These are phyloP conservation scores for Pachyrhizus erosus DNA, from an alignment of 306 rosid species.

Conservation along the genomic window DNA sequence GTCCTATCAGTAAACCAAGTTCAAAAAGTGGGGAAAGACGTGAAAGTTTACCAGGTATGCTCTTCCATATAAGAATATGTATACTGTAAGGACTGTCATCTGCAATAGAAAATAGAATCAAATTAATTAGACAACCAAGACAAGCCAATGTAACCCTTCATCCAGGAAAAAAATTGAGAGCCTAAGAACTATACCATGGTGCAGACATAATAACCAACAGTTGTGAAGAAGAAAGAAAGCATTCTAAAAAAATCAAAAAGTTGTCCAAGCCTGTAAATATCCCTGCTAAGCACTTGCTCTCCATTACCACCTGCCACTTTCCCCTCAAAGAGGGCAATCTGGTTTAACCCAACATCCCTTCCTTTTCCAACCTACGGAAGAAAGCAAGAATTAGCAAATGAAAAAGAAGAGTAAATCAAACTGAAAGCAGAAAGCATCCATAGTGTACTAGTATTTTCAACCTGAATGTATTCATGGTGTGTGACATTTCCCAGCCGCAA, in stretches of 20 bases:
- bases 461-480: conserved; percentile 98
- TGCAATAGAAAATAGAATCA: conserved; percentile 52
- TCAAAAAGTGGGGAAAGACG: conserved; percentile 8
- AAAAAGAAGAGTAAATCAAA: conserved; percentile 30
- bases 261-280: conserved; percentile 89
- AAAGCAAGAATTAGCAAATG: conserved; percentile 38
- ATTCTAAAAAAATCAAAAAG: conserved; percentile 96
- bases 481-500: conserved; percentile 95
- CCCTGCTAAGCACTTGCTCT: conserved; percentile 98
- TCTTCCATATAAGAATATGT: conserved; percentile 91
- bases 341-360: conserved; percentile 98
- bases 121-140: conserved; percentile 28
- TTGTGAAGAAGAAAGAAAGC: conserved; percentile 94
- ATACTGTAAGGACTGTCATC: conserved; percentile 97
- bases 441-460: conserved; percentile 39
- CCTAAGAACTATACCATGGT: conserved; percentile 70
- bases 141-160: conserved; percentile 22
- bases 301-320: conserved; percentile 99
- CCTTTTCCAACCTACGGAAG: conserved; percentile 95
- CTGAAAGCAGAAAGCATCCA: conserved; percentile 36
- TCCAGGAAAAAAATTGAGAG: neutral
- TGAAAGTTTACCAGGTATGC: conserved; percentile 79
- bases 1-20: neutral
- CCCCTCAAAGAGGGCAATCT: conserved; percentile 99
- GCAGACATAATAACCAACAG: conserved; percentile 95